Conservation (phyloP, 345 rosid species). For the Rhizophora apiculata region DNA sequence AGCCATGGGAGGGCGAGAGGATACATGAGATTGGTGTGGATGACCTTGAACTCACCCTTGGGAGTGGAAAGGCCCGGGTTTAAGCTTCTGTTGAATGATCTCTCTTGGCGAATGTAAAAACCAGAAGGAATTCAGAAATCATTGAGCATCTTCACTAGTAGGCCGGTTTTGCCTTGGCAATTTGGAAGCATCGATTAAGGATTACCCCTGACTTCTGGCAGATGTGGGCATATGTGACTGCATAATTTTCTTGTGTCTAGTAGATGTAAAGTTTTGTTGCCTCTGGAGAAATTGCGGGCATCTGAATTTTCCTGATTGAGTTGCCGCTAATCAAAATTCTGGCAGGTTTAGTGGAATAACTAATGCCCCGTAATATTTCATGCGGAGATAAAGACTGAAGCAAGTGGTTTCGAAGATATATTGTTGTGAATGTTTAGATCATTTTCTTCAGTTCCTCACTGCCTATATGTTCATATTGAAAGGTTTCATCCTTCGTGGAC, state of each 20-base stretch:
- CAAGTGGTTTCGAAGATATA: conserved; percentile 4
- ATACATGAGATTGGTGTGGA: conserved; percentile 95
- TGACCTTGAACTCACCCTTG: conserved; percentile 97
- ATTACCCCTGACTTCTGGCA: neutral
- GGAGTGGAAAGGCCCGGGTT: conserved; percentile 57
- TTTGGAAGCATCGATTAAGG: neutral
- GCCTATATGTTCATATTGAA: conserved; percentile 2
- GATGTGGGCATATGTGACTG: neutral
- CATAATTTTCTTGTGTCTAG: conserved; percentile 7
- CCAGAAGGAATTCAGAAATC: neutral
- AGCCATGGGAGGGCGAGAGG: conserved; percentile 99
- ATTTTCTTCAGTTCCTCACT: conserved; percentile 10
- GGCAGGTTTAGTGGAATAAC: conserved; percentile 11
- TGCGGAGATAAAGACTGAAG: conserved; percentile 9
- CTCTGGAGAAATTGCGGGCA: conserved; percentile 11
- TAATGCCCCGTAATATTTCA: conserved; percentile 12
- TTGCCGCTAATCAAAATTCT: conserved; percentile 6
- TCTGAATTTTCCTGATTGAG: conserved; percentile 5
- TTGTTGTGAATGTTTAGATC: conserved; percentile 15
- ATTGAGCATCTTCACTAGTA: conserved; percentile 15
- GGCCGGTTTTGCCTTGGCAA: neutral
- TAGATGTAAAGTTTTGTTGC: conserved; percentile 27
- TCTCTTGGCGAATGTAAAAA: neutral
- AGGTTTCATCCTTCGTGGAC: too few species aligned
- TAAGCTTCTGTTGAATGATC: conserved; percentile 15